Percentiles rank a stretch among this genome's conserved stretches.
Evolutionary conservation across 1,284 basidiomycete genomes (phyloP).

Genomic region (Apiotrichum porosum): DNA sequence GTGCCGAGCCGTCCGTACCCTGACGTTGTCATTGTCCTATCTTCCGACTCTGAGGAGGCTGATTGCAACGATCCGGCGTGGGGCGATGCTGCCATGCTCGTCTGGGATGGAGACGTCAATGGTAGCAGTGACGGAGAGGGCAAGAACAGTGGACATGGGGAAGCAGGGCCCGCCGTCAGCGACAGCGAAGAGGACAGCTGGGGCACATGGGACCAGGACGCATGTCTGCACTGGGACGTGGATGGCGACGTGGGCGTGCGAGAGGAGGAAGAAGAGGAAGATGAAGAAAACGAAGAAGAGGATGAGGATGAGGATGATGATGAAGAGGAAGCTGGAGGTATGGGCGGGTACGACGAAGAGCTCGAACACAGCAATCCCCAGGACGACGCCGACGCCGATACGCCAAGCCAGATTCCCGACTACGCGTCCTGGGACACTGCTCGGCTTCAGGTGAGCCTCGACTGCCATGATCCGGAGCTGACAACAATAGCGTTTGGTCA

Average conservation of each 20-base stretch:
- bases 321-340: not conserved
- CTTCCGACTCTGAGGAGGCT: no score
- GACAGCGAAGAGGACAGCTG: not conserved
- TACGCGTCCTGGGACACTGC: slow-evolving; percentile 33
- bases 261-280: not conserved
- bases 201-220: slow-evolving; percentile 4
- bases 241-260: slow-evolving; percentile 15
- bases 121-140: no score
- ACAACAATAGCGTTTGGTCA: slow-evolving; percentile 8
- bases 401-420: slow-evolving; percentile 39
- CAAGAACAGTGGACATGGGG: no score
- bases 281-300: not conserved
- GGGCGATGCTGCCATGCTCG: slow-evolving; percentile 24
- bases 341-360: slow-evolving; percentile 13
- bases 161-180: not conserved
- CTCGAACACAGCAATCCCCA: not conserved
- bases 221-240: slow-evolving; percentile 1
- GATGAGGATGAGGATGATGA: slow-evolving; percentile 4
- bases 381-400: not conserved
- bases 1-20: no score
- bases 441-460: slow-evolving; percentile 34
- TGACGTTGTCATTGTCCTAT: no score
- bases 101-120: slow-evolving; percentile 16
- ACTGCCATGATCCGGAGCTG: not conserved
- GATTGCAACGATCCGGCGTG: no score